phyloP scores from a whole-genome alignment of 345 rosid species.

The Psidium guajava region DNA sequence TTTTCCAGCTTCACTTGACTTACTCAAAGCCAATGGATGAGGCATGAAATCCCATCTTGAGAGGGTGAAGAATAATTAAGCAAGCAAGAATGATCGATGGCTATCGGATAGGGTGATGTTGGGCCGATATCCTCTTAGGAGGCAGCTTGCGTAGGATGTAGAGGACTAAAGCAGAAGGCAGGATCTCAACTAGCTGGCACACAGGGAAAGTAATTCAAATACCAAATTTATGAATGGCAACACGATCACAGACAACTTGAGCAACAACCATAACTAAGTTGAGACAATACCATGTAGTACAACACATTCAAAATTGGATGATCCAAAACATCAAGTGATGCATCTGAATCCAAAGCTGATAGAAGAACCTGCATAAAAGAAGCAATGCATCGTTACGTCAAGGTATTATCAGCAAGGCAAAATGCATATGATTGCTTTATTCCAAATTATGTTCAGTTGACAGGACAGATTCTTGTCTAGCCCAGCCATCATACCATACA shows the following conservation, averaged over 20 bases:
- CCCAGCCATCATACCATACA: neutral
- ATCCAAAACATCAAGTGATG: conserved; percentile 78
- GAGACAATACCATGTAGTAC: conserved; percentile 59
- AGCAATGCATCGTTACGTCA: neutral
- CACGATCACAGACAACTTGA: neutral
- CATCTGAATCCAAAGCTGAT: conserved; percentile 69
- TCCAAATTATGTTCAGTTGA: neutral
- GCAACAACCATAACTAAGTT: neutral
- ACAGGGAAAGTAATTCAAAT: neutral
- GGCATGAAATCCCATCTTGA: neutral
- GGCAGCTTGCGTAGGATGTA: conserved; percentile 89
- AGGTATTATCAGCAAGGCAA: neutral
- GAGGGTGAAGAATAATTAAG: neutral
- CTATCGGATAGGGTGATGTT: conserved; percentile 84
- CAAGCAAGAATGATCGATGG: neutral
- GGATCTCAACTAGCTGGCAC: conserved; percentile 81
- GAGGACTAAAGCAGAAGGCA: conserved; percentile 90
- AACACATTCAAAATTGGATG: conserved; percentile 90
- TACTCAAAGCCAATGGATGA: neutral
- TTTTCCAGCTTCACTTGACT: neutral
- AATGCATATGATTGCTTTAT: neutral
- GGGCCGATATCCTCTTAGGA: conserved; percentile 87
- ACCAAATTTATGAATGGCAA: neutral
- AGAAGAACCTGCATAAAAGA: conserved; percentile 52
- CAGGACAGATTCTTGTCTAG: neutral